Base-by-base conservation (phyloP, 768 basidiomycete genomes). In the Exidia glandulosa region DNA sequence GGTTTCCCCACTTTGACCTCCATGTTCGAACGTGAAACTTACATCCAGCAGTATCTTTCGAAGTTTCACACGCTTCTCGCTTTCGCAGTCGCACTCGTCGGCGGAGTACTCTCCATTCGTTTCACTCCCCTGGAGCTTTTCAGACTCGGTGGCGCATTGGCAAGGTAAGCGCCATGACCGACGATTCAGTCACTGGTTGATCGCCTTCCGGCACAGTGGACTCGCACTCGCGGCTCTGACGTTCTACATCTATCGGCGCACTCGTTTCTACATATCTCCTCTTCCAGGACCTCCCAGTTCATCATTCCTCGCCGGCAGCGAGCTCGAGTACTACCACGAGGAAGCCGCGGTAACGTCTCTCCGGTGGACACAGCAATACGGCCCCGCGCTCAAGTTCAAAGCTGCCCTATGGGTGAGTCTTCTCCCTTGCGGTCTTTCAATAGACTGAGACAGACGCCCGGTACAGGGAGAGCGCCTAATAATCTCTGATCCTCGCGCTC, bases 401-500 rank as follows among this genome's bases (percentile, higher is more conserved):
- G 64, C 64, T 2, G 23, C 59, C 31, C 60, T 69, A 23, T 63
- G 65, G 2, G 69, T 69, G 34, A 37, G 61, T 63, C 32, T 30
- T n/a, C 16, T 1, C 32, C 3, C 19, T n/a, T 13, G 27, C 5
- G 2, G 32, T 34, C 19, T 33, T 7, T 10, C 36, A 37, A 37
- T 27, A 45, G 32, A 10, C 34, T 3, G 13, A 30, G 45, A n/a
- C 50, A 13, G 33, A 14, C 27, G 19, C 3, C 31, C 48, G 23
- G 36, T 30, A 59, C 66, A 72, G 72, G 68, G 68, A 57, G 65
- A 69, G 33, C 65, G 70, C 48, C 65, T 80, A 7, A 74, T 73
- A 60, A 70, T 77, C 1, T 77, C 66, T 56, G 79, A 81, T 60
- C 77, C 79, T 1, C 73, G 70, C 41, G 79, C 79, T 1, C 60